Base-by-base conservation (phyloP, 768 basidiomycete genomes). In the Lentinula edodes region DNA sequence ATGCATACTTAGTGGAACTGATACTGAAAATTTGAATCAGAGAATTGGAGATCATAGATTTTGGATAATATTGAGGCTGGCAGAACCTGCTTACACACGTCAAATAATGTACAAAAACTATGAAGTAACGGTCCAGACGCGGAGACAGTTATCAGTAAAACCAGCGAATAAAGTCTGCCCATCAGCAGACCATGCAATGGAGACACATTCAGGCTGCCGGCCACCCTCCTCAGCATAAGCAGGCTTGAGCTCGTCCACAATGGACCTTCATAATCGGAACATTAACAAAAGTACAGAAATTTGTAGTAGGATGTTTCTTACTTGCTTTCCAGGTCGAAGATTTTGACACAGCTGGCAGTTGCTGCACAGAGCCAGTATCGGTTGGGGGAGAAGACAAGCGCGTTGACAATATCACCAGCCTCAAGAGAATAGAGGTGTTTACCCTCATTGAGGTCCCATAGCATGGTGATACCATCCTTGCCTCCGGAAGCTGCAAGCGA, bases 361-460 rank as follows among this genome's bases (percentile, higher is more conserved):
- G 97, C 97, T 69, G 97, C 97, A 74, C 97, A 99, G 66, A 99
- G 82, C 97, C 97, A 99, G 90, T 99, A 99, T 62, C 96, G 90
- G 85, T 99, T 99, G 63, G 97, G 97, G 15, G 93, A 95, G 86
- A 99, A 99, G 74, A 98, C 97, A 67, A 99, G 91, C 63, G 97
- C 95, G 74, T 99, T 98, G 85, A 99, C 95, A 68, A 95, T 81
- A 74, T 99, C 93, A 63, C 95, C 95, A 52, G 97, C 97, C 77
- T 99, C 97, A 62, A 99, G 90, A 58, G 95, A 98, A 85, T 99
- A 99, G 71, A 99, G 88, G 84, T 98, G 97, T 82, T 98, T 98
- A 83, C 95, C 95, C 83, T 98, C 97, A 80, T 98, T 98, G 71
- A 99, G 81, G 75, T 99, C 97, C 97, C 97, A 99, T 65, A 98